These are phyloP conservation scores for Tinospora cordifolia DNA, from an alignment of 164 flowering plant species.

Conservation along the genomic window DNA sequence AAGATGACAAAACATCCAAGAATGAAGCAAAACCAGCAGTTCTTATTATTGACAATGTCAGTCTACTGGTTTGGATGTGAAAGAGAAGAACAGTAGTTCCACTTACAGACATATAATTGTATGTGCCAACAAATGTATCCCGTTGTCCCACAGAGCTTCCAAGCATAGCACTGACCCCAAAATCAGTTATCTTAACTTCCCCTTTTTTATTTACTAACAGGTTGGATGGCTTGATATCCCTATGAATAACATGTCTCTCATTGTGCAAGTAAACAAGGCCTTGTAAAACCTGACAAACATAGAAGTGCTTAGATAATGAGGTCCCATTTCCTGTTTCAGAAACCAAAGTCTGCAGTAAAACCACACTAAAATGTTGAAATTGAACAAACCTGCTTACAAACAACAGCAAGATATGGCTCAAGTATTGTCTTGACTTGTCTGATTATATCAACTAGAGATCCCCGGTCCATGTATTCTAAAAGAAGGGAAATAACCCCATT, in stretches of 20 bases:
- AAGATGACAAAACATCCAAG: neutral
- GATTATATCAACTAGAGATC: constrained; percentile 79
- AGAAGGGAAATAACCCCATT: constrained; percentile 93
- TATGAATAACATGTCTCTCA: constrained; percentile 90
- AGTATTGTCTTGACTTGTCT: constrained; percentile 88
- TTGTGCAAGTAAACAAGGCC: constrained; percentile 90
- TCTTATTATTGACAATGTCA: neutral
- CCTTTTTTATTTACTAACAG: constrained; percentile 89
- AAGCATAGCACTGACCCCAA: constrained; percentile 93
- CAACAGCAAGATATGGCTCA: constrained; percentile 94
- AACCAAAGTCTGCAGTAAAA: neutral
- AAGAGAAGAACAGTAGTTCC: neutral
- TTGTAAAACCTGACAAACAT: constrained; percentile 59
- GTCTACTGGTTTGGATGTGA: neutral
- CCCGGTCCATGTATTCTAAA: constrained; percentile 98
- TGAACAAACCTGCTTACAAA: constrained; percentile 73
- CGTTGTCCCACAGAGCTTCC: constrained; percentile 90
- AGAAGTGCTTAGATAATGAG: neutral
- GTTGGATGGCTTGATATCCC: constrained; percentile 98
- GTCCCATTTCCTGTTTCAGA: neutral
- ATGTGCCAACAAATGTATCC: constrained; percentile 97
- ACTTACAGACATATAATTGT: constrained; percentile 97
- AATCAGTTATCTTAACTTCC: constrained; percentile 93
- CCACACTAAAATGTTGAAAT: neutral
- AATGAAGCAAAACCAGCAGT: neutral